Percentiles rank a stretch among this genome's conserved stretches.
Conservation (phyloP, 805 yeast species). For the Nakazawaea anatomiae region DNA sequence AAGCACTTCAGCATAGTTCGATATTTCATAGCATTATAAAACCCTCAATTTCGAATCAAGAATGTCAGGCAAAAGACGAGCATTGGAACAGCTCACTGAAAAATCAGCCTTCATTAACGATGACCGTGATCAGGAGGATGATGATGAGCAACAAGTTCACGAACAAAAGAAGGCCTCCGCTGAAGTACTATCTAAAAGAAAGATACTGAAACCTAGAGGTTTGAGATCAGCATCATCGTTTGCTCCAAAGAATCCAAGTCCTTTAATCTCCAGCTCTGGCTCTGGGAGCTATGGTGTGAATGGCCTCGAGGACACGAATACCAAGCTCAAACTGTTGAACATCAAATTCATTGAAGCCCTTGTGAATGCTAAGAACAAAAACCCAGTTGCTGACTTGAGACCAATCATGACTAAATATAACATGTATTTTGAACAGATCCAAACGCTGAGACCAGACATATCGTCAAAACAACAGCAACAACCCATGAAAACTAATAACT, state of each 20-base stretch:
- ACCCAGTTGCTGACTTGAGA: slow-evolving; percentile 50
- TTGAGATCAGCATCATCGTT: slow-evolving; percentile 1
- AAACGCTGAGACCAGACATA: no score
- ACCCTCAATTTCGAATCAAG: no score
- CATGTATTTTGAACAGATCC: slow-evolving; percentile 39
- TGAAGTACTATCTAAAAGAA: slow-evolving; percentile 60
- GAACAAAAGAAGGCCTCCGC: slow-evolving; percentile 46
- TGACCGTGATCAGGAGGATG: slow-evolving; percentile 21
- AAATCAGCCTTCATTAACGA: slow-evolving; percentile 38
- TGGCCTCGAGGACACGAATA: slow-evolving; percentile 28
- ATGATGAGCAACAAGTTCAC: slow-evolving; percentile 28
- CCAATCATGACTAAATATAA: slow-evolving; percentile 54
- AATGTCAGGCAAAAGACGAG: slow-evolving; percentile 64
- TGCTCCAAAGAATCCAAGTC: slow-evolving; percentile 10
- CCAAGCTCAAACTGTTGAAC: slow-evolving; percentile 61
- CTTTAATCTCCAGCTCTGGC: slow-evolving; percentile 3
- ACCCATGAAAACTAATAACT: not conserved
- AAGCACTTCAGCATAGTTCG: no score
- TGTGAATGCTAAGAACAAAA: slow-evolving; percentile 30
- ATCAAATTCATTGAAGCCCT: slow-evolving; percentile 49
- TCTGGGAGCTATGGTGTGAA: not conserved
- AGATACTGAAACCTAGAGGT: slow-evolving; percentile 31
- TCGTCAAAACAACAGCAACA: not conserved
- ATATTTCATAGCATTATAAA: no score
- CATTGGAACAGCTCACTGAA: slow-evolving; percentile 49